Base-by-base conservation (phyloP, 2,329 filamentous ascomycete species). In the Ascochyta lentis region DNA sequence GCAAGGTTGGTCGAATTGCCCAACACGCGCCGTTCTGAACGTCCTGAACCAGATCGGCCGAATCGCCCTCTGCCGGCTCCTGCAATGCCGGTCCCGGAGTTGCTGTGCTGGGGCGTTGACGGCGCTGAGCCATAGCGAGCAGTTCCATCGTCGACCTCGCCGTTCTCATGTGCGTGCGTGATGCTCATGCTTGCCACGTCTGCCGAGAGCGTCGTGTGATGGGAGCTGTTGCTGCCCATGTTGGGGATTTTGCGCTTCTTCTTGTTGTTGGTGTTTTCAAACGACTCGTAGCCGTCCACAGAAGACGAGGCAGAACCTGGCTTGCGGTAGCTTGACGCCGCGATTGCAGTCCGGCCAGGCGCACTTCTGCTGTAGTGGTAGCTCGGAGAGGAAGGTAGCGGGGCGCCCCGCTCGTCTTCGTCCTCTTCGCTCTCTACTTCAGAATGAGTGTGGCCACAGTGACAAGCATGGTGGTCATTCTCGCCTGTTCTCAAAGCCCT, bases 261-360 rank as follows among this genome's bases (percentile, higher is more conserved):
- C 78, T 99, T 99, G 74, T 99, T 99, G 76, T 96, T 98, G 33
- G 92, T 96, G 69, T 98, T 98, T 76, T 99, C 95, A 68, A 97
- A 96, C 6, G 92, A 95, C 75, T 99, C 95, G 74, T 98, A 98
- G 13, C 93, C 92, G 73, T 98, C 94, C 10, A 86, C 83, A 23
- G 88, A 87, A 12, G 91, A 92, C 39, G 83, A 84, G 44, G 88
- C 84, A 22, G 86, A 84, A 39, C 86, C 77, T 23, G 80, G 75
- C 59, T 75, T 74, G 46, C 73, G 69, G 54, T 76, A 75, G 55
- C 63, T 62, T 65, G 69, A 61, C 65, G 75, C 65, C 33, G 51
- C 59, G 29, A 63, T 57, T 49, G 50, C 63, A 43, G 69, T 50
- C 61, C 67, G 69, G 39, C 61, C 64, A 29, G 65, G 34, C 42